A percentile compares a stretch with the other conserved stretches of the same genome.
Conservation (phyloP, 2,329 filamentous ascomycete genomes). For the Truncatella angustata region DNA sequence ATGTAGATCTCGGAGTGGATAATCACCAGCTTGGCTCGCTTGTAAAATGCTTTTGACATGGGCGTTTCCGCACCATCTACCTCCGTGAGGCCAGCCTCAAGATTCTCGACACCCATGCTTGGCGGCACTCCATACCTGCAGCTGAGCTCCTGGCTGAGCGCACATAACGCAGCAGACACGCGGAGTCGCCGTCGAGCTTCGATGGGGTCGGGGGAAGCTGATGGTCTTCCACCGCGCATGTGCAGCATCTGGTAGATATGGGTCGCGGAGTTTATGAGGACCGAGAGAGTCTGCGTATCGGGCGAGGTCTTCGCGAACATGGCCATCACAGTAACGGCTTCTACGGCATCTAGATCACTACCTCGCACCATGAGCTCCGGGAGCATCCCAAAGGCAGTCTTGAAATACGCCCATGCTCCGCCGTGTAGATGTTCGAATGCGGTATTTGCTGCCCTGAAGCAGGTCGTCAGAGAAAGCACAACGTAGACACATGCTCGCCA, state of each 20-base stretch:
- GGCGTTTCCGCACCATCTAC: background rate
- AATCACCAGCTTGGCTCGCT: background rate
- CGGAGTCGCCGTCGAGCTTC: background rate
- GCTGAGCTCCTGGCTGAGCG: background rate
- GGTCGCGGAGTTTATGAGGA: background rate
- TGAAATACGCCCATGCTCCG: slow-evolving; percentile 2
- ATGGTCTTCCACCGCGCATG: background rate
- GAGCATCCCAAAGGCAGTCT: background rate
- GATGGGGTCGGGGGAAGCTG: too few species aligned
- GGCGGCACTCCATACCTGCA: background rate
- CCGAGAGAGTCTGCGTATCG: background rate
- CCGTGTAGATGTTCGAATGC: background rate
- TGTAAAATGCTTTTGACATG: background rate
- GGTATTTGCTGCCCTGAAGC: background rate
- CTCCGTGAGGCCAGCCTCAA: background rate
- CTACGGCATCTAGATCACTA: background rate
- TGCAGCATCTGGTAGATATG: background rate
- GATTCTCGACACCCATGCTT: background rate
- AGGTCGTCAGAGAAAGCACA: background rate
- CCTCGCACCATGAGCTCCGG: background rate
- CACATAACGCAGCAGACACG: background rate
- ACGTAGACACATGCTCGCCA: background rate
- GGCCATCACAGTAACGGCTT: background rate
- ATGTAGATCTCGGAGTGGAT: background rate
- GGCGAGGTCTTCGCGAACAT: background rate